Evolutionary conservation across 148 eudicot species (phyloP), one percentile per base, ranked within the genome.

Genomic region (Fagopyrum homotropicum): DNA sequence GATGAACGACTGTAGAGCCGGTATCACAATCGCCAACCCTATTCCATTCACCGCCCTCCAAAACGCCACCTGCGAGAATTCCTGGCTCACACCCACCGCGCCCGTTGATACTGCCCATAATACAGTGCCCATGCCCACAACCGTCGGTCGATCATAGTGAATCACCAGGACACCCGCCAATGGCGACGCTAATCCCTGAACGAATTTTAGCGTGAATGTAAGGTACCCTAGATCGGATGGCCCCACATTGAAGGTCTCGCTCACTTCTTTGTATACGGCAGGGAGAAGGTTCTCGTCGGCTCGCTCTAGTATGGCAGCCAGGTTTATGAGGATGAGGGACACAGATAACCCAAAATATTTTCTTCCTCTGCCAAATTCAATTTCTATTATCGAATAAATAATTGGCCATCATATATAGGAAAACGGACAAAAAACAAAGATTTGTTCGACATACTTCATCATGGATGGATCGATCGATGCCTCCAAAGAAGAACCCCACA

Each of bases 221-320:
- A 94, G 96, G 77, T 90, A 94, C 46, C 98, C 98, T 6, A 94
- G 88, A 81, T 91, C 96, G 40, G 93, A 86, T 47, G 96, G 97
- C 45, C 98, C 96, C 8, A 89, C 91, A 60, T 76, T 76, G 77
- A 94, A 91, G 16, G 97, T 88, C 80, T 90, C 93, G 73, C 98
- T 91, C n/a, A 94, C 96, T 90, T 94, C 98, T 79, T 90, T 90
- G 88, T 94, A 94, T 2, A 94, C 98, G 1, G 96, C 79, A 73
- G 98, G 97, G 45, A 94, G 98, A 77, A 94, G 86, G 75, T 90
- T 91, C 78, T 94, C 98, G 79, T 94, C 98, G 9, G 98, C 97
- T 1, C 91, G 86, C 79, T 94, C 98, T 96, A 94, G 86, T 54
- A 94, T 88, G 9, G 97, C 93, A 43, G 97, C 98, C 85, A 94